A percentile compares a stretch with the other conserved stretches of the same genome.
phyloP scores from a whole-genome alignment of 768 basidiomycete genomes.

The Chalciporus pseudorubinellus region DNA sequence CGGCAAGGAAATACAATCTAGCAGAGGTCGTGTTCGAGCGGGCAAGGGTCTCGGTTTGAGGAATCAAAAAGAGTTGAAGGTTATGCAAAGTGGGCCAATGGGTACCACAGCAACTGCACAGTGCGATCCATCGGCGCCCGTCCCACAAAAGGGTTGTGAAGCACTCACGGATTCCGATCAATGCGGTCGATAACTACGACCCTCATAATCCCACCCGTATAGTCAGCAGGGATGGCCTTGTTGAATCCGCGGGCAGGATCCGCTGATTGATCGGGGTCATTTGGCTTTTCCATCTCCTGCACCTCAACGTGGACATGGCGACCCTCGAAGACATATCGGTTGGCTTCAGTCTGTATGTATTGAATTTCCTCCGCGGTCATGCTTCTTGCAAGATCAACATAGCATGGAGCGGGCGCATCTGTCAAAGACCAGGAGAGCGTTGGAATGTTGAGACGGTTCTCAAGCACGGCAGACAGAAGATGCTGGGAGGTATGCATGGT shows the following conservation, averaged over 20 bases:
- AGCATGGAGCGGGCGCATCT: constrained; percentile 62
- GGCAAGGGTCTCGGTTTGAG: constrained; percentile 64
- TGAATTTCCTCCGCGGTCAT: constrained; percentile 63
- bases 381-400: constrained; percentile 72
- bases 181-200: constrained; percentile 80
- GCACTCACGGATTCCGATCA: constrained; percentile 72
- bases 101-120: constrained; percentile 71
- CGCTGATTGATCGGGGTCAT: constrained; percentile 33
- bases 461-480: constrained; percentile 76
- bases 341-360: constrained; percentile 60
- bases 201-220: constrained; percentile 74
- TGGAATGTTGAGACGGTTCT: constrained; percentile 56
- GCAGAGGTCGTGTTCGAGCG: constrained; percentile 61
- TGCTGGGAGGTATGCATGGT: constrained; percentile 85
- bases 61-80: constrained; percentile 68
- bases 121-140: background rate
- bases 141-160: constrained; percentile 4
- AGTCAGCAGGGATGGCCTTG: constrained; percentile 63
- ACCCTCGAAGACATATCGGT: constrained; percentile 67
- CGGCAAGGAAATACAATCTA: constrained; percentile 80
- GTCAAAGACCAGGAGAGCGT: constrained; percentile 86
- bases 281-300: constrained; percentile 53
- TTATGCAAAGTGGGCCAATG: constrained; percentile 78
- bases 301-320: constrained; percentile 72
- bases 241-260: constrained; percentile 52